Percentiles rank a stretch among this genome's conserved stretches.
These are phyloP conservation scores for Ananas comosus DNA, from an alignment of 176 grass and related monocot genomes.

Conservation along the genomic window DNA sequence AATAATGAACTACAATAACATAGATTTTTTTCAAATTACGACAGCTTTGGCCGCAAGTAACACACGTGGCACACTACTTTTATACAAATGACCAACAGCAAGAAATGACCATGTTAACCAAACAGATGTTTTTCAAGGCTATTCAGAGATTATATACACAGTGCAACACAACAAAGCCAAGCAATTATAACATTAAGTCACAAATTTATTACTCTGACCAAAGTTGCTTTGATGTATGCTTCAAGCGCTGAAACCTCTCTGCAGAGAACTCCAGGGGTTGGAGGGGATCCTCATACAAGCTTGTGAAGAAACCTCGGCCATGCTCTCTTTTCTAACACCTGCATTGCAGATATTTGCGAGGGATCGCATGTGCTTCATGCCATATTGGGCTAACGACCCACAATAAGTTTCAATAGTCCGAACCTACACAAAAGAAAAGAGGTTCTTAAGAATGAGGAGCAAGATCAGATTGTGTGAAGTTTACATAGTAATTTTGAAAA, in stretches of 20 bases:
- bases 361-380: conserved; percentile 93
- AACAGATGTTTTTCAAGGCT: background rate
- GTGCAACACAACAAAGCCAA: background rate
- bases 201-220: background rate
- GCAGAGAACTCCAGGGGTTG: conserved; percentile 72
- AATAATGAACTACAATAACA: background rate
- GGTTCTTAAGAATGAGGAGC: background rate
- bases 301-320: conserved; percentile 49
- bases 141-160: background rate
- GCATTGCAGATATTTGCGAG: conserved; percentile 92
- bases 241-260: conserved; percentile 72
- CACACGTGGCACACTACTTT: background rate
- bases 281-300: conserved; percentile 63
- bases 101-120: background rate
- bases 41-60: background rate
- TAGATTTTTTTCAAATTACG: background rate
- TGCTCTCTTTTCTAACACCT: conserved; percentile 38
- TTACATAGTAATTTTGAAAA: background rate
- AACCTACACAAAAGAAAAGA: conserved; percentile 42
- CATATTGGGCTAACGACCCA: conserved; percentile 76
- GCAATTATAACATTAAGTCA: background rate
- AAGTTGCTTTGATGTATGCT: background rate
- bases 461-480: background rate
- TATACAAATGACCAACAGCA: background rate
- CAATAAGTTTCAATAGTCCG: conserved; percentile 70